These are phyloP conservation scores for Sclerotinia glacialis DNA, from an alignment of 2,329 filamentous ascomycete genomes.

Conservation along the genomic window DNA sequence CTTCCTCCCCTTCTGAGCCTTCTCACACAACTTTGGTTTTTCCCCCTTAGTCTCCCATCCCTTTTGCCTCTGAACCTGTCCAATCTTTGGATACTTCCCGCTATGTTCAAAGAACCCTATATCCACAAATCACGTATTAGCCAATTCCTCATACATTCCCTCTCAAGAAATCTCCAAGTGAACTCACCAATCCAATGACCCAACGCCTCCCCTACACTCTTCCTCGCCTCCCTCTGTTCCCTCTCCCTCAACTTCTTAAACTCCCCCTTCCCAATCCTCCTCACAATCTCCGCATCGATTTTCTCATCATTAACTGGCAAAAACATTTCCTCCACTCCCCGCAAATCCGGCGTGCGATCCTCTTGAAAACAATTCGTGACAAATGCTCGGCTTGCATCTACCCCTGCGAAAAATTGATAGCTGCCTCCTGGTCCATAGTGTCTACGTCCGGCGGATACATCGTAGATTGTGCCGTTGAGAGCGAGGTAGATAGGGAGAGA, in stretches of 20 bases:
- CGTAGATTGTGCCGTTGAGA: constrained; percentile 83
- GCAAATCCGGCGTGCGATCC: constrained; percentile 79
- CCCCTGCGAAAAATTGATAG: constrained; percentile 83
- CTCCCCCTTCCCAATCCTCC: constrained; percentile 48
- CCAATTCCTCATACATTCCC: constrained; percentile 65
- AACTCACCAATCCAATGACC: constrained; percentile 59
- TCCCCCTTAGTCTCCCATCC: constrained; percentile 59
- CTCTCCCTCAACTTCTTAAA: constrained; percentile 53
- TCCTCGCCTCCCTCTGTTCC: constrained; percentile 63
- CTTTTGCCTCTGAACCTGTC: constrained; percentile 63
- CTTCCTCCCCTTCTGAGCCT: constrained; percentile 58
- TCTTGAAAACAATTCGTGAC: constrained; percentile 84
- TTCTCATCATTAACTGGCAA: constrained; percentile 61
- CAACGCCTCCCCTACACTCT: constrained; percentile 64
- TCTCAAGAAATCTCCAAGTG: constrained; percentile 31
- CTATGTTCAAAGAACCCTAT: constrained; percentile 75
- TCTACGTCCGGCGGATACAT: constrained; percentile 66
- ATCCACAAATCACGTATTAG: constrained; percentile 69
- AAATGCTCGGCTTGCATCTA: constrained; percentile 82
- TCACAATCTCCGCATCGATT: constrained; percentile 49
- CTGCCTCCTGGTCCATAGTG: constrained; percentile 81
- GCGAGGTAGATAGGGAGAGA: constrained; percentile 82
- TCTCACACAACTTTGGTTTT: constrained; percentile 58
- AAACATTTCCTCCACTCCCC: constrained; percentile 85
- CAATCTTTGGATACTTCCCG: constrained; percentile 78